A percentile compares a stretch with the other conserved stretches of the same genome.
Evolutionary conservation across 495 filamentous ascomycete genomes (phyloP).

Genomic region (Neurospora sp.): DNA sequence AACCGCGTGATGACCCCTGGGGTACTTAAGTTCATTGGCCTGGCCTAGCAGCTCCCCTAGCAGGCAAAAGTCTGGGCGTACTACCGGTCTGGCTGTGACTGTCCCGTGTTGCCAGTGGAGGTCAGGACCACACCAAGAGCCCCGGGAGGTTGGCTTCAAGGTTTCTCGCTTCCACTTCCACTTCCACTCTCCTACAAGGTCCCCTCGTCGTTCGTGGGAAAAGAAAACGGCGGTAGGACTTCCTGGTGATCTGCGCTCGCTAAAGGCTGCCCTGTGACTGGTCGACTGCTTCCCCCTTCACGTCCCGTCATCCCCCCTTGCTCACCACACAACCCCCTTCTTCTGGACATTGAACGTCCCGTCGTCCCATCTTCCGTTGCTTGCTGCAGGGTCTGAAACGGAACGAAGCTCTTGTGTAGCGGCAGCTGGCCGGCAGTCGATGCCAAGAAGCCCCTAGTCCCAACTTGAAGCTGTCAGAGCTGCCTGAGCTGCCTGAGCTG

Average conservation of each 20-base stretch:
- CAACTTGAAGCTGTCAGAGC: not conserved
- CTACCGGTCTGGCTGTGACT: conserved; percentile 1
- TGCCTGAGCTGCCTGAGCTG: not conserved
- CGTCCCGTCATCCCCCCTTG: not conserved
- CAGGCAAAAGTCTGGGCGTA: not conserved
- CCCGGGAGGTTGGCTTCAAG: not conserved
- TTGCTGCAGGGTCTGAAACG: not conserved
- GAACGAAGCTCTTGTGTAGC: not conserved
- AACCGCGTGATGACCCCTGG: conserved; percentile 11
- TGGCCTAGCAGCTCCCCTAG: not conserved
- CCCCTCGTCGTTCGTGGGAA: conserved; percentile 1
- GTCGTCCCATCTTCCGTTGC: not conserved
- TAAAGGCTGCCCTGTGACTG: not conserved
- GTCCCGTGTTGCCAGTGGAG: not conserved
- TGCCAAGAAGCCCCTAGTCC: not conserved
- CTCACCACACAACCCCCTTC: conserved; percentile 5
- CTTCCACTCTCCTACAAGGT: not conserved
- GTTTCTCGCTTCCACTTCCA: not conserved
- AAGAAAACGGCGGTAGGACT: conserved; percentile 9
- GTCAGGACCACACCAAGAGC: not conserved
- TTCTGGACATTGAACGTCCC: conserved; percentile 1
- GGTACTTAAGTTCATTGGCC: conserved; percentile 12
- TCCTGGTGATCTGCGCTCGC: conserved; percentile 6
- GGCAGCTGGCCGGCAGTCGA: not conserved
- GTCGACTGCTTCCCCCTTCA: conserved; percentile 6